These are phyloP conservation scores for Naganishia liquefaciens DNA, from an alignment of 1,284 basidiomycete species.

Conservation along the genomic window DNA sequence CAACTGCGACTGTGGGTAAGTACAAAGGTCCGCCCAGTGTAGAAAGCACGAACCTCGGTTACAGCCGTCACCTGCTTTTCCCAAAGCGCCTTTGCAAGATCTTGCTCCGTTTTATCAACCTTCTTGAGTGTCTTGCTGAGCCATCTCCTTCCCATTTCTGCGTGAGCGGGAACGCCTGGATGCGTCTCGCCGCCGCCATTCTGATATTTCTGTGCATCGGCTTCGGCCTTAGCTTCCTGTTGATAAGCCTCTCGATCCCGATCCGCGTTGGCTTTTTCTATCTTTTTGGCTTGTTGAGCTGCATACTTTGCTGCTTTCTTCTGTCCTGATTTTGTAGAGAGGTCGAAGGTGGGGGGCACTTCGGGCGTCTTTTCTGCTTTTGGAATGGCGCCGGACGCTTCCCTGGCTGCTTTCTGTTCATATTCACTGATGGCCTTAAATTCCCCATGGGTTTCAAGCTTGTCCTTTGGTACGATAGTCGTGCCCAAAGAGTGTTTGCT, in stretches of 20 bases:
- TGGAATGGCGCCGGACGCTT: not conserved
- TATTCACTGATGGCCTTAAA: not conserved
- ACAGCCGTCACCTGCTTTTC: slow-evolving; percentile 84
- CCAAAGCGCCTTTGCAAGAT: slow-evolving; percentile 77
- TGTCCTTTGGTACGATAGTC: slow-evolving; percentile 2
- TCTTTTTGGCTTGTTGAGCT: slow-evolving; percentile 14
- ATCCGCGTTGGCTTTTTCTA: slow-evolving; percentile 14
- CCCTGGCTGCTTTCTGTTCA: not conserved
- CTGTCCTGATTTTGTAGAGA: slow-evolving; percentile 28
- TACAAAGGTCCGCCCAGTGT: slow-evolving; percentile 3
- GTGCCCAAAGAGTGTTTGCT: slow-evolving; percentile 80
- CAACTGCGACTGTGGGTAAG: slow-evolving; percentile 60
- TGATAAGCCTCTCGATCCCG: slow-evolving; percentile 25
- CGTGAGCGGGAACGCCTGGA: slow-evolving; percentile 44
- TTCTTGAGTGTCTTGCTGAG: slow-evolving; percentile 68
- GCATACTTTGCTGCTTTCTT: slow-evolving; percentile 25
- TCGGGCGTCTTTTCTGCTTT: not conserved
- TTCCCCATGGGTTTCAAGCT: slow-evolving; percentile 26
- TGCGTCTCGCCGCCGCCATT: slow-evolving; percentile 34
- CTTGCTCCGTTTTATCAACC: slow-evolving; percentile 67
- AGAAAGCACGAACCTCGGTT: slow-evolving; percentile 67
- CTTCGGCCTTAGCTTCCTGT: slow-evolving; percentile 16
- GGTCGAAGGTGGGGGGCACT: slow-evolving; percentile 7
- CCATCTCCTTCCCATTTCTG: slow-evolving; percentile 62
- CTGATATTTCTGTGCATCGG: slow-evolving; percentile 28